Evolutionary conservation across 495 filamentous ascomycete species (phyloP), one percentile per base, ranked within the genome.

Genomic region (Letharia lupina): DNA sequence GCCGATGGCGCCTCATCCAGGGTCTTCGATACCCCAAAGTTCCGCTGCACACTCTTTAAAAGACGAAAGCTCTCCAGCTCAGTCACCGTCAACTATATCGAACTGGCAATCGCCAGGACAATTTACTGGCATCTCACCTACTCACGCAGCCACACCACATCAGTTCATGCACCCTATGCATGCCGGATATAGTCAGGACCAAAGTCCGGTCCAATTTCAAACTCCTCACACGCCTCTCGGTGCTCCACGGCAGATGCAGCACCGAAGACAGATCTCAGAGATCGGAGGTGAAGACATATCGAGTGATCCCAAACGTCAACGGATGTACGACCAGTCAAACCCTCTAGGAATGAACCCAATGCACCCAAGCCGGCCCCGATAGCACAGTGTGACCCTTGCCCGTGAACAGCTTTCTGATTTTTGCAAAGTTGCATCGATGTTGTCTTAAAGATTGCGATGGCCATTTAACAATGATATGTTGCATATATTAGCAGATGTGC

Each of bases 1-100:
- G 42, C 77, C 80, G 16, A 72, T 82, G 2, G 80, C 79, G n/a
- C 80, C 80, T 50, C 77, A 81, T 75, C 71, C 77, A 59, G 71
- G 72, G 35, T 37, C 65, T 23, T 65, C 69, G 15, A 69, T 76
- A 31, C 42, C 71, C 5, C 84, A 84, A 64, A 78, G 70, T 64
- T 85, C 87, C 31, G 79, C 80, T 50, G 77, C 76, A 12, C 85
- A 84, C 45, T 86, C 86, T 4, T 75, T 93, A 66, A 96, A 95
- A 72, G 89, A 92, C 68, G 91, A 93, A 68, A 86, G 87, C 59
- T 91, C 91, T 35, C 91, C 91, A 11, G 88, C 86, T 65, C 86
- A 88, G 70, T 91, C 89, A 18, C 88, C 89, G 33, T 82, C 86
- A 12, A 86, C 86, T 2, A 86, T 86, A 6, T 87, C 79, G 61